Conservation (phyloP, 2,329 filamentous ascomycete genomes). For the Aaosphaeria arxii region DNA sequence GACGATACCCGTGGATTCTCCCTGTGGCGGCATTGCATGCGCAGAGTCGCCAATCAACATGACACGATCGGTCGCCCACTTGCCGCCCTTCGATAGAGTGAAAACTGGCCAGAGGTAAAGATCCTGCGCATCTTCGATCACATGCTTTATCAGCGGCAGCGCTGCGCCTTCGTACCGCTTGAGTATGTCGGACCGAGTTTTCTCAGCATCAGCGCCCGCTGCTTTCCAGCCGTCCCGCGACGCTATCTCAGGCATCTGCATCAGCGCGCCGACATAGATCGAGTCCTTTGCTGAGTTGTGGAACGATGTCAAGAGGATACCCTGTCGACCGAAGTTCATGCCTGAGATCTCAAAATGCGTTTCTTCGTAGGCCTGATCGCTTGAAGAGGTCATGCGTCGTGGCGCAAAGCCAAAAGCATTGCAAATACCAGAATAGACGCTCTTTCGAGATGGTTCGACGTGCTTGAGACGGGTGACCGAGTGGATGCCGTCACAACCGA, state of each 20-base stretch:
- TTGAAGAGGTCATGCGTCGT: conserved; percentile 18
- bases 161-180: conserved; percentile 40
- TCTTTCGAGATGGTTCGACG: conserved; percentile 43
- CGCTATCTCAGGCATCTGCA: conserved; percentile 43
- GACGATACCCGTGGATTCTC: conserved; percentile 50
- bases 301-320: conserved; percentile 45
- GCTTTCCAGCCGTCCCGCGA: conserved; percentile 47
- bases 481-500: conserved; percentile 57
- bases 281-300: conserved; percentile 34
- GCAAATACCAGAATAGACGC: conserved; percentile 44
- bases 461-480: conserved; percentile 43
- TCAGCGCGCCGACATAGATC: conserved; percentile 45
- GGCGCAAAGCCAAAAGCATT: conserved; percentile 46
- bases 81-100: conserved; percentile 42
- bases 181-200: conserved; percentile 40
- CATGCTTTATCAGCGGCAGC: conserved; percentile 32
- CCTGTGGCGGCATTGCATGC: conserved; percentile 52
- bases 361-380: conserved; percentile 14
- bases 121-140: conserved; percentile 43
- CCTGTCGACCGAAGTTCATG: conserved; percentile 46
- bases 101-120: conserved; percentile 48
- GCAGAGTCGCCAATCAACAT: conserved; percentile 48
- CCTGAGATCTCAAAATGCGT: conserved; percentile 41
- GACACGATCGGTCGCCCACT: conserved; percentile 43
- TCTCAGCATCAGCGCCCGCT: conserved; percentile 42